A percentile compares a stretch with the other conserved stretches of the same genome.
These are phyloP conservation scores for Plantago ovata DNA, from an alignment of 257 asterid genomes.

Conservation along the genomic window DNA sequence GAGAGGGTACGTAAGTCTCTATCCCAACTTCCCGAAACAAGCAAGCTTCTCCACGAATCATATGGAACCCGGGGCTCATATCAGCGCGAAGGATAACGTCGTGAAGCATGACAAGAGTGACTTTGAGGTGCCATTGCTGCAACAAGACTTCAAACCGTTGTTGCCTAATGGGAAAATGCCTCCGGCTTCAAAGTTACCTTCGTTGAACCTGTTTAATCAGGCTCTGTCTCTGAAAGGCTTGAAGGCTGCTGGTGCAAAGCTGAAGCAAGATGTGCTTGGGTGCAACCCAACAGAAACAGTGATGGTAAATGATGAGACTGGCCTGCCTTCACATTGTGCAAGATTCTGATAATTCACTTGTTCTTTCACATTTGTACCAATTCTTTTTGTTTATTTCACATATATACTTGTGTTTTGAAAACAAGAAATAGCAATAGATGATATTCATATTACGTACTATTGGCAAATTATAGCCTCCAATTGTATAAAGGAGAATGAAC, in stretches of 20 bases:
- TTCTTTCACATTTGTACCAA: neutral
- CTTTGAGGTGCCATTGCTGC: conserved; percentile 82
- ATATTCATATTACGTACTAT: too few species aligned
- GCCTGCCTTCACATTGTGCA: conserved; percentile 86
- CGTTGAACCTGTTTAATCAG: conserved; percentile 74
- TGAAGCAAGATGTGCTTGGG: conserved; percentile 68
- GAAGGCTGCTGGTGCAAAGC: conserved; percentile 86
- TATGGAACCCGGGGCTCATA: conserved; percentile 97
- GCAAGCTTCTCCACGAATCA: conserved; percentile 92
- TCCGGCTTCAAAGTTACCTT: conserved; percentile 75
- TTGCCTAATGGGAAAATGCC: conserved; percentile 85
- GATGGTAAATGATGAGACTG: conserved; percentile 54
- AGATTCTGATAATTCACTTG: conserved; percentile 31
- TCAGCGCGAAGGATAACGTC: conserved; percentile 75
- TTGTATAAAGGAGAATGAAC: conserved; percentile 19
- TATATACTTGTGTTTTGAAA: conserved; percentile 14
- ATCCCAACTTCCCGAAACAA: conserved; percentile 89
- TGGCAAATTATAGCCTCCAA: neutral
- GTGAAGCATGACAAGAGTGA: conserved; percentile 69
- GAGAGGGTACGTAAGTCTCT: conserved; percentile 78
- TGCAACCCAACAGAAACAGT: conserved; percentile 57
- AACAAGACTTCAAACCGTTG: conserved; percentile 50
- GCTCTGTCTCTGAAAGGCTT: conserved; percentile 77
- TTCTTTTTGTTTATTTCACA: conserved; percentile 1
- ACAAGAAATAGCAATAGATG: neutral